Evolutionary conservation across 108 stramenopile genomes (phyloP).

Genomic region (Nitzschia putrida): DNA sequence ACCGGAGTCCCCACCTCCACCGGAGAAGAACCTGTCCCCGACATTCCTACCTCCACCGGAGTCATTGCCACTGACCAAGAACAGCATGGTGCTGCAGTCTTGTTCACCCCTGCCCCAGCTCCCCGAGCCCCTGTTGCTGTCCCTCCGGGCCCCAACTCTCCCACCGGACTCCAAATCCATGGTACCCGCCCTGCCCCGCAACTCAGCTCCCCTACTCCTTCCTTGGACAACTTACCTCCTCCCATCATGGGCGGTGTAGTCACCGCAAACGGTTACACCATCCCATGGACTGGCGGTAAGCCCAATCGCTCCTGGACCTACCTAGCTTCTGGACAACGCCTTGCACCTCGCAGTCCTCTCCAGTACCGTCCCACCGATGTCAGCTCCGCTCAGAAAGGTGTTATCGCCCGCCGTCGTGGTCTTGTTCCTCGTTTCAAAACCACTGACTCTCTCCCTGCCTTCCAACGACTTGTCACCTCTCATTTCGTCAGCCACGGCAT

Average conservation of each 20-base stretch:
- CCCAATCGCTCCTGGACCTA: constrained; percentile 13
- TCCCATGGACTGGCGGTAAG: not conserved
- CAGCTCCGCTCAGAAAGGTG: not conserved
- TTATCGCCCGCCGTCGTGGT: not conserved
- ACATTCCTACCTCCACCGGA: too few relatives aligned
- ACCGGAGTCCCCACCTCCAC: too few relatives aligned
- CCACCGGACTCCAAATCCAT: not conserved
- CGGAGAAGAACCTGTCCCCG: too few relatives aligned
- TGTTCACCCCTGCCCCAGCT: not conserved
- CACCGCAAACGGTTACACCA: not conserved
- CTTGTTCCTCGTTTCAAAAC: not conserved
- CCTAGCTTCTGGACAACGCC: not conserved
- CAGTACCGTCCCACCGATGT: constrained; percentile 1
- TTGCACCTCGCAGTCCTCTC: not conserved
- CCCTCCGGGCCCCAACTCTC: not conserved
- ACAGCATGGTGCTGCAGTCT: not conserved
- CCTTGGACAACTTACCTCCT: not conserved
- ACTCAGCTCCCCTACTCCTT: too few relatives aligned
- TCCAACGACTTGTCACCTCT: not conserved
- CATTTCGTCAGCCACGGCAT: not conserved
- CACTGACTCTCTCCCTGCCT: not conserved
- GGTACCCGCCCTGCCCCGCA: not conserved
- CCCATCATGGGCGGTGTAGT: constrained; percentile 11
- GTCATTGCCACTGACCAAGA: too few relatives aligned
- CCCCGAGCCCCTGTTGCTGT: not conserved